phyloP scores from a whole-genome alignment of 1,139 yeast species.

The Arxiozyma heterogenica region DNA sequence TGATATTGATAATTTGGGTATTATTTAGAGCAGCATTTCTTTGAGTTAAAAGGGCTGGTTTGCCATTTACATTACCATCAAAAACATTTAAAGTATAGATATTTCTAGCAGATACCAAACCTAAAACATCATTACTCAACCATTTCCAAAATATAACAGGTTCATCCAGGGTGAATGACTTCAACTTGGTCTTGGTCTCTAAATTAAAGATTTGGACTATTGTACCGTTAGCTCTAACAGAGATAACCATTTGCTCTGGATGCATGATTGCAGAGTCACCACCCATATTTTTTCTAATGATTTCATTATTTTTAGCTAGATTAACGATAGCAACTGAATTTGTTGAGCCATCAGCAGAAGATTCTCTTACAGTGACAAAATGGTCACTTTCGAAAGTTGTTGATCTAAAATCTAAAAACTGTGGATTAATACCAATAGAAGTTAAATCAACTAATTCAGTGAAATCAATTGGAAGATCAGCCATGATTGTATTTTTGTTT shows the following conservation, averaged over 20 bases:
- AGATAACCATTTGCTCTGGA: constrained; percentile 78
- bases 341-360: constrained; percentile 40
- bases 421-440: constrained; percentile 71
- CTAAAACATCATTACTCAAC: constrained; percentile 66
- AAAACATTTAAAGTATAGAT: constrained; percentile 77
- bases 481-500: constrained; percentile 22
- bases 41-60: constrained; percentile 72
- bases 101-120: constrained; percentile 71
- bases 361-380: constrained; percentile 81
- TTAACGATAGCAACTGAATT: constrained; percentile 91
- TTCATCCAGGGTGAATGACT: constrained; percentile 77
- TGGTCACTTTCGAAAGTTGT: constrained; percentile 90
- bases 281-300: constrained; percentile 84
- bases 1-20: constrained; percentile 86
- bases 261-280: constrained; percentile 98
- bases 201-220: constrained; percentile 91
- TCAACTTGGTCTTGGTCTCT: constrained; percentile 77
- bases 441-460: constrained; percentile 89
- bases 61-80: constrained; percentile 64
- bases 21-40: constrained; percentile 74
- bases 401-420: constrained; percentile 82
- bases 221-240: constrained; percentile 92
- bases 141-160: constrained; percentile 96
- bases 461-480: constrained; percentile 90
- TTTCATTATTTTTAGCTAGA: constrained; percentile 61